Evolutionary conservation across 495 filamentous ascomycete species (phyloP), one percentile per base, ranked within the genome.

Genomic region (Neurospora sp.): DNA sequence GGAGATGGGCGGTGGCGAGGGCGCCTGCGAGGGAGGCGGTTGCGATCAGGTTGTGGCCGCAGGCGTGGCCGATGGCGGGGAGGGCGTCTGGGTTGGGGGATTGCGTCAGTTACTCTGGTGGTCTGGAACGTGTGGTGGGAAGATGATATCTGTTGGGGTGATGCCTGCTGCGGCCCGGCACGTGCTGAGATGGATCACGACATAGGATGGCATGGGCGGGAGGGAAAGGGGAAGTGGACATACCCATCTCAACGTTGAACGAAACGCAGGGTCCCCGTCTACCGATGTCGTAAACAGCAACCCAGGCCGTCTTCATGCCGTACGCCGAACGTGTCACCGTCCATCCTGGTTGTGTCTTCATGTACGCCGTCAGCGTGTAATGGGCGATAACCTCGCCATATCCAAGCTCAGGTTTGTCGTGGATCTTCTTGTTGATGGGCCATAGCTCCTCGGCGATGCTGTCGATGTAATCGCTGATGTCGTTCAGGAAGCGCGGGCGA

Each of bases 31-130:
- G 78, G 3, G 89, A 91, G 27, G 86, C 86, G 0, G 85, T 90
- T 7, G 89, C 87, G 73, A 92, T 92, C 1, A 92, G 86, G 71
- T 92, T 92, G 79, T 92, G 90, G 7, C 90, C 90, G 72, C 89
- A 92, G 0, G 89, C 89, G 75, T 92, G 90, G 42, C 89, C 90
- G 44, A 91, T 87, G 3, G 76, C 83, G 0, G 88, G 88, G 22
- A 89, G 81, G 0, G 88, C 87, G 73, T 89, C 88, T 83, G 44
- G 9, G 1, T 20, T 40, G 20, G 20, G 45, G 20, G 9, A 0
- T 5, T n/a, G 39, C 9, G 27, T 72, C 1, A 75, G 69, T 20
- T 6, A 4, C 5, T 4, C 31, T 35, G 3, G 18, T 14, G 9
- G 40, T 71, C 20, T 18, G 3, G 42, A 68, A 12, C 18, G 9